These are phyloP conservation scores for Xylaria intraflava DNA, from an alignment of 495 filamentous ascomycete species.

Conservation along the genomic window DNA sequence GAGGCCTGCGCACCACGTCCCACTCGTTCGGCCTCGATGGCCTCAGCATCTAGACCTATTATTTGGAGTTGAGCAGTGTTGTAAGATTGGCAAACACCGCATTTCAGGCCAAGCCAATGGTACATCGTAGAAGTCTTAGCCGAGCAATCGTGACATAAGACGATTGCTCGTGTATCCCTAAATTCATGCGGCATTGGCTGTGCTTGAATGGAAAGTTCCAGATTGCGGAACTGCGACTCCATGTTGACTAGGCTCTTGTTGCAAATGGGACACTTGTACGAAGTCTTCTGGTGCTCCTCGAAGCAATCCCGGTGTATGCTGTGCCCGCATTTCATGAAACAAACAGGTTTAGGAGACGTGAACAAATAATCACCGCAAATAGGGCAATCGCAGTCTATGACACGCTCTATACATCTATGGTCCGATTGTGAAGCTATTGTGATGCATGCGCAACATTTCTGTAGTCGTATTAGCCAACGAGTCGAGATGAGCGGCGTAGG, in stretches of 20 bases:
- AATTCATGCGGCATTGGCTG: constrained; percentile 92
- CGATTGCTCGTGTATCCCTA: constrained; percentile 66
- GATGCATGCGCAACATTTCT: constrained; percentile 90
- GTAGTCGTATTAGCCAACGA: neutral
- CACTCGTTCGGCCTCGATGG: constrained; percentile 27
- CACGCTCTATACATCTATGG: constrained; percentile 90
- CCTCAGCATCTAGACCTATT: constrained; percentile 19
- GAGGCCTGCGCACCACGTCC: constrained; percentile 23
- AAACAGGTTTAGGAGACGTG: constrained; percentile 78
- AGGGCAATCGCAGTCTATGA: constrained; percentile 94
- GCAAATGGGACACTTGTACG: constrained; percentile 93
- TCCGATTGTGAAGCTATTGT: constrained; percentile 66
- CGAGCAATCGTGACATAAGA: constrained; percentile 92
- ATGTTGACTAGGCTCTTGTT: constrained; percentile 91
- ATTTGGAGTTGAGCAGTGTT: constrained; percentile 74
- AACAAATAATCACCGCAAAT: constrained; percentile 98
- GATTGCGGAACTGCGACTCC: constrained; percentile 87
- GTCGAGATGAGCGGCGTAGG: neutral
- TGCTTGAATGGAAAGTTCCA: constrained; percentile 73
- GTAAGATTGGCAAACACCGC: constrained; percentile 74
- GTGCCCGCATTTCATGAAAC: constrained; percentile 94
- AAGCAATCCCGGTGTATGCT: constrained; percentile 89
- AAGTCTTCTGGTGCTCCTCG: constrained; percentile 71
- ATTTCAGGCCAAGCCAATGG: constrained; percentile 93
- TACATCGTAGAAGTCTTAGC: constrained; percentile 78